Base-by-base conservation (phyloP, 768 basidiomycete genomes). In the Botryobasidium botryosum region DNA sequence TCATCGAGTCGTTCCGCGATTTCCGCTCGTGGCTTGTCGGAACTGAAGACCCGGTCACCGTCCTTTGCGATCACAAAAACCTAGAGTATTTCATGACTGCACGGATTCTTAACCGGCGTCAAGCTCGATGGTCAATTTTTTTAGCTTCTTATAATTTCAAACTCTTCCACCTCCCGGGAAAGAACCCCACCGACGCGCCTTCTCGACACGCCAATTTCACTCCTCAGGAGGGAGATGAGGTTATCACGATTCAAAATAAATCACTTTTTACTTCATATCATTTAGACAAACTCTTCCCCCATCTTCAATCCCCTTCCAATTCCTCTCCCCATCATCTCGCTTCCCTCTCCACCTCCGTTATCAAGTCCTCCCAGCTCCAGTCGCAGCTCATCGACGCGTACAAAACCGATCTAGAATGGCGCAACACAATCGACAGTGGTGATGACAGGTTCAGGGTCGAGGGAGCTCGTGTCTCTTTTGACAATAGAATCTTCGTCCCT, bases 61-160 rank as follows among this genome's bases (percentile, higher is more conserved):
- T 52, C 37, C 10, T 51, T 7, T 35, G 44, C 2, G 53, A 55
- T 35, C 53, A 55, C 45, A 21, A 38, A 15, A 28, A 45, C 12
- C 51, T 52, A 7, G 5, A 33, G 17, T 55, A 51, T 38, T 55
- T 55, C 47, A 36, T 43, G 36, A 42, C 35, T 3, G 12, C 50
- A 4, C 42, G 42, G 20, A 45, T 48, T 5, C 53, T 59, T 31
- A 53, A 33, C 20, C 43, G 50, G 1, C 48, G 58, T 5, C 59
- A 56, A 46, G 54, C 49, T 6, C 47, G 55, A 6, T 60, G 58
- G 59, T 35, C 48, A 8, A 43, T 47, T 17, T 3, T 17, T 1
- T 27, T 54, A 2, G 26, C 43, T 3, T 35, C 46, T n/a, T 43
- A 40, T 31, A 37, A 49, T n/a, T 53, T 46, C 35, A n/a, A 8